Evolutionary conservation across 441 rosid species (phyloP).

Genomic region (Erysimum pusillum): DNA sequence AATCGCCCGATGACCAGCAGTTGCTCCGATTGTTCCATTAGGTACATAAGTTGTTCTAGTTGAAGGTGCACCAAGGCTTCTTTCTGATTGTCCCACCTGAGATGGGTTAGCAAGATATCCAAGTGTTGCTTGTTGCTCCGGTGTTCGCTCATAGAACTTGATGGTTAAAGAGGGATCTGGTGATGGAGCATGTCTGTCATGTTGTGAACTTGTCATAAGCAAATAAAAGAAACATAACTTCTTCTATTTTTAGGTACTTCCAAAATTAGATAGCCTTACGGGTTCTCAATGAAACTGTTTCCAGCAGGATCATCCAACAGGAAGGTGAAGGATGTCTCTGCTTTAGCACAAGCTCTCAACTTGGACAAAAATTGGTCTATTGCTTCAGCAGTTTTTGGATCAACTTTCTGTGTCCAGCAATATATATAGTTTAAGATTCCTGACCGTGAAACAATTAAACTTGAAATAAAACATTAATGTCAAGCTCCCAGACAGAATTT

Average conservation of each 20-base stretch:
- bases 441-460: neutral
- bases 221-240: slow-evolving; percentile 14
- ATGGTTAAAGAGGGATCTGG: slow-evolving; percentile 78
- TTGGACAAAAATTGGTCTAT: slow-evolving; percentile 82
- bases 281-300: slow-evolving; percentile 97
- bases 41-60: slow-evolving; percentile 54
- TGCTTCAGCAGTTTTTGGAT: slow-evolving; percentile 90
- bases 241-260: neutral
- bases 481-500: slow-evolving; percentile 2
- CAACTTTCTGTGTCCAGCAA: slow-evolving; percentile 71
- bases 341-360: slow-evolving; percentile 82
- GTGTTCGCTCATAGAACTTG: slow-evolving; percentile 90
- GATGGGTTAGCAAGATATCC: slow-evolving; percentile 77
- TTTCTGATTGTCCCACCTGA: slow-evolving; percentile 54
- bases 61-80: slow-evolving; percentile 48
- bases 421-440: slow-evolving; percentile 19
- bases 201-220: slow-evolving; percentile 36
- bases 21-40: slow-evolving; percentile 89
- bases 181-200: slow-evolving; percentile 82
- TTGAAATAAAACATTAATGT: neutral
- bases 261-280: slow-evolving; percentile 59
- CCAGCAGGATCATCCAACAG: slow-evolving; percentile 95
- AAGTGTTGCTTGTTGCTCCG: slow-evolving; percentile 81
- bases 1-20: slow-evolving; percentile 86
- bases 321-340: slow-evolving; percentile 72